Evolutionary conservation across 768 basidiomycete species (phyloP).

Genomic region (Lactarius trivialis): DNA sequence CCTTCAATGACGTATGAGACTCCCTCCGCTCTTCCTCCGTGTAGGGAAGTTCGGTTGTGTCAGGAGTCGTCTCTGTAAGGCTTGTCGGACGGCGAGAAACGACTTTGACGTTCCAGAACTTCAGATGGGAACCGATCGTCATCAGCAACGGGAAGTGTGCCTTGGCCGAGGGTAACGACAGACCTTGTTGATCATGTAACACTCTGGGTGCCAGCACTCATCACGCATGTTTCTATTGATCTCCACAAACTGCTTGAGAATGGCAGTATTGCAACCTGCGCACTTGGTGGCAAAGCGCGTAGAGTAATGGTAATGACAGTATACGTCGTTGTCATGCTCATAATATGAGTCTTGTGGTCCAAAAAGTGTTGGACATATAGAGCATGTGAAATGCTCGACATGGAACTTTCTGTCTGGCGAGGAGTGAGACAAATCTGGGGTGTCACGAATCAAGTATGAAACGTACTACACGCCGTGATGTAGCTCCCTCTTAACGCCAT

Average conservation of each 20-base stretch:
- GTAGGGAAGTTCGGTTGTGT: constrained; percentile 43
- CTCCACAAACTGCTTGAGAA: constrained; percentile 98
- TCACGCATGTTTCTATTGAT: constrained; percentile 97
- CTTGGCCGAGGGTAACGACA: constrained; percentile 1
- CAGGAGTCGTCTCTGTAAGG: constrained; percentile 31
- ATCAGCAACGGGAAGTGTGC: constrained; percentile 8
- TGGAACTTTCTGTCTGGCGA: constrained; percentile 94
- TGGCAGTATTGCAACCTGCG: constrained; percentile 94
- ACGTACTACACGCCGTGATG: constrained; percentile 97
- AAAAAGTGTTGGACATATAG: constrained; percentile 90
- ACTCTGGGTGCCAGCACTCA: constrained; percentile 99
- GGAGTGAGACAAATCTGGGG: constrained; percentile 7
- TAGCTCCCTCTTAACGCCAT: constrained; percentile 94
- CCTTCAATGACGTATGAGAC: constrained; percentile 71
- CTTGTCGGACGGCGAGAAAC: constrained; percentile 67
- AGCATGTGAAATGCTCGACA: constrained; percentile 99
- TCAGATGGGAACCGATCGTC: constrained; percentile 17
- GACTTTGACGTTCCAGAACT: constrained; percentile 99
- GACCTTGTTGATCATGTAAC: constrained; percentile 99
- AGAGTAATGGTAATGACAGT: constrained; percentile 98
- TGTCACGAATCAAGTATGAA: constrained; percentile 13
- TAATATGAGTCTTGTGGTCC: constrained; percentile 99
- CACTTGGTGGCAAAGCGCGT: constrained; percentile 98
- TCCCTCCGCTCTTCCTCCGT: constrained; percentile 76
- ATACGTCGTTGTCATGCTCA: constrained; percentile 96